Evolutionary conservation across 1,139 yeast genomes (phyloP), one percentile per base, ranked within the genome.

Genomic region (Pichia cactophila): DNA sequence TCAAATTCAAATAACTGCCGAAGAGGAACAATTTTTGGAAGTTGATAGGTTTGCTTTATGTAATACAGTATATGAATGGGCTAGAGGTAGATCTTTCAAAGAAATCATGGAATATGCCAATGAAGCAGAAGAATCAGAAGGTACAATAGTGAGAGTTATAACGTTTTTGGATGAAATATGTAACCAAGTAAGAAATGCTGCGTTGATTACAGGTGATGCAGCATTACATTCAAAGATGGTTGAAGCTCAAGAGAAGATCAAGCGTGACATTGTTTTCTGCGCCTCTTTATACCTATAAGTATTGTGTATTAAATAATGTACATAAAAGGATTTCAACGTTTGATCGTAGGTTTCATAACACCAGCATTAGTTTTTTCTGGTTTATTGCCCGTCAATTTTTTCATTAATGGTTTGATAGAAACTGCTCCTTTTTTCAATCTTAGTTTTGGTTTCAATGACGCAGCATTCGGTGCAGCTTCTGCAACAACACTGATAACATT

Each of bases 51-150:
- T 92, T 68, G 96, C 94, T 0, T 73, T 92, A 61, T 86, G 87
- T 66, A 92, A 89, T 64, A 96, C 89, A 12, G 96, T 92, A 4
- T 92, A 92, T 64, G 97, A 92, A 67, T 92, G 99, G 99, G 97
- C 97, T 1, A 76, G 95, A 57, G 99, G 98, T 2, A 75, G 89
- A 74, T 77, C 94, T 1, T 92, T 92, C 69, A 85, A 85, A 56
- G 94, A 87, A 51, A 92, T 92, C 58, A 92, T 90, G 84, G 83
- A 80, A 53, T 75, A 88, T 56, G 59, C 62, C 7, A 61, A 63
- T 41, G 65, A 61, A 43, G 58, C 57, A 1, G 62, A 56, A 45
- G 97, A 90, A 61, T 92, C 94, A 35, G 99, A 92, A 68, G 99
- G 99, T 38, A 87, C 97, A 0, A 94, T 92, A 65, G 98, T 92